These are phyloP conservation scores for Evernia prunastri DNA, from an alignment of 495 filamentous ascomycete genomes.

Conservation along the genomic window DNA sequence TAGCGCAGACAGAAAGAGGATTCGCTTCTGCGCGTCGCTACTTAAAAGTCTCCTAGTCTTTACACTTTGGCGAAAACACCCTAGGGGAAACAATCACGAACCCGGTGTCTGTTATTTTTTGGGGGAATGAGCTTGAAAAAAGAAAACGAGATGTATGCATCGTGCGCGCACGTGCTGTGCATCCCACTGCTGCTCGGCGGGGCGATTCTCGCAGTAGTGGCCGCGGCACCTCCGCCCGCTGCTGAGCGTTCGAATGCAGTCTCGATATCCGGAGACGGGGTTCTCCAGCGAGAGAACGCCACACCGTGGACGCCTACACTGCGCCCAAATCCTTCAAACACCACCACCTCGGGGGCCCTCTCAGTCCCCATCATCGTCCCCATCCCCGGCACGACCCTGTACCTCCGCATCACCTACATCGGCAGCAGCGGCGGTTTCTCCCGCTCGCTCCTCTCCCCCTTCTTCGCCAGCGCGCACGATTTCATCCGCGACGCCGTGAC, in stretches of 20 bases:
- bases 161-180: neutral
- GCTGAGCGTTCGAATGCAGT: neutral
- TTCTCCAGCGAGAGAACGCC: neutral
- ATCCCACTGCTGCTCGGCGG: neutral
- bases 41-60: too few relatives aligned
- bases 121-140: neutral
- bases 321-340: neutral
- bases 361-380: neutral
- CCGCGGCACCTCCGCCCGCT: neutral
- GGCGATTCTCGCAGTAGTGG: neutral
- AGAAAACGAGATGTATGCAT: neutral
- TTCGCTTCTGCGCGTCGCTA: too few relatives aligned
- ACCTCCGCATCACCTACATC: neutral
- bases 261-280: neutral
- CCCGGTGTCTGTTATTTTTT: too few relatives aligned
- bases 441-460: neutral
- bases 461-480: neutral
- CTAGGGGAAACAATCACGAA: too few relatives aligned
- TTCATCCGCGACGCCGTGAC: neutral
- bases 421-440: neutral
- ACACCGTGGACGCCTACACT: neutral
- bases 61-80: too few relatives aligned
- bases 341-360: neutral
- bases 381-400: neutral
- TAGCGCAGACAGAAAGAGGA: too few relatives aligned